phyloP scores from a whole-genome alignment of 1,139 yeast species.

The Pichia sp. region DNA sequence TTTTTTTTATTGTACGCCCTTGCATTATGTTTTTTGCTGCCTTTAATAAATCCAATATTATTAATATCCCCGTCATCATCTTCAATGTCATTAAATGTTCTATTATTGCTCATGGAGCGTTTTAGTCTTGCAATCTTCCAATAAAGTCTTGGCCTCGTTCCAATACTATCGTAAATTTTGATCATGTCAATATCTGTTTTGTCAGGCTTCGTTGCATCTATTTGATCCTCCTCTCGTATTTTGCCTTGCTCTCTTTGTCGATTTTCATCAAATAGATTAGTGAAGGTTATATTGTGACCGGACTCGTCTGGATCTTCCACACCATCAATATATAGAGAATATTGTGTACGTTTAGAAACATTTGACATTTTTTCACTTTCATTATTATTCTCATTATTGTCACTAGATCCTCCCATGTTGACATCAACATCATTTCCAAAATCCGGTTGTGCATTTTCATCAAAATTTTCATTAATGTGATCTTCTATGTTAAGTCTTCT shows the following conservation, averaged over 20 bases:
- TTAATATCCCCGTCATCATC: background rate
- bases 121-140: conserved; percentile 62
- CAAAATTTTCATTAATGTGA: background rate
- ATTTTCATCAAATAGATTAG: conserved; percentile 31
- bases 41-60: background rate
- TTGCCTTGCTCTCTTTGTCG: conserved; percentile 29
- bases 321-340: conserved; percentile 30
- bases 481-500: background rate
- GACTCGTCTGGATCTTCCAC: conserved; percentile 51
- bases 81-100: background rate
- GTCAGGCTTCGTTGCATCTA: conserved; percentile 28
- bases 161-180: conserved; percentile 36
- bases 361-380: conserved; percentile 20
- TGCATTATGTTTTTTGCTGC: background rate
- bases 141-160: conserved; percentile 76
- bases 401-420: background rate
- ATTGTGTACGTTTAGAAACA: conserved; percentile 26
- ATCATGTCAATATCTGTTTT: conserved; percentile 35
- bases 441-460: conserved; percentile 25
- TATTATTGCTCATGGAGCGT: background rate
- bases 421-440: conserved; percentile 18
- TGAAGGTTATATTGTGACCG: conserved; percentile 35
- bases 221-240: background rate
- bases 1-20: conserved; percentile 15
- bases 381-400: conserved; percentile 19